Evolutionary conservation across 1,139 yeast genomes (phyloP).

Genomic region (Geotrichum europaeum): DNA sequence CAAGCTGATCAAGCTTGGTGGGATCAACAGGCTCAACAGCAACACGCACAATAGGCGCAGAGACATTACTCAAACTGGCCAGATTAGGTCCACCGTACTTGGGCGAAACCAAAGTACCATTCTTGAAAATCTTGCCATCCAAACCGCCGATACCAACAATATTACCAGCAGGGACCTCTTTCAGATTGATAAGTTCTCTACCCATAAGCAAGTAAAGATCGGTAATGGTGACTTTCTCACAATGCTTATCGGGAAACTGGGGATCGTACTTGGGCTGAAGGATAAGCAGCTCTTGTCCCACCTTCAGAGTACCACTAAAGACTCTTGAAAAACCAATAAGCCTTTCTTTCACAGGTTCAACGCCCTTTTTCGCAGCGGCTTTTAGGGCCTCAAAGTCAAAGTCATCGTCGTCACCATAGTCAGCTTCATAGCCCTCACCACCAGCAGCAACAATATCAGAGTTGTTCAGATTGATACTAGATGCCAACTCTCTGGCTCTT

Average conservation of each 20-base stretch:
- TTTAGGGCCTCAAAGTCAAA: conserved; percentile 21
- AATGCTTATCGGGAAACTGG: conserved; percentile 51
- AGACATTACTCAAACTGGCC: conserved; percentile 58
- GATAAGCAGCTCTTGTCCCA: conserved; percentile 69
- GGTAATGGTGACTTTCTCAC: conserved; percentile 49
- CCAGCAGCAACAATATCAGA: conserved; percentile 32
- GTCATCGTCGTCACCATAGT: conserved; percentile 21
- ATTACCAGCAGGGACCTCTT: conserved; percentile 87
- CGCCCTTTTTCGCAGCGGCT: conserved; percentile 36
- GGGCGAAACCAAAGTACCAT: conserved; percentile 65
- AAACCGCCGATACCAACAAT: conserved; percentile 93
- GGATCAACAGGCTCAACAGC: conserved; percentile 94
- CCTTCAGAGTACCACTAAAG: conserved; percentile 71
- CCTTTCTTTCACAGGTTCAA: conserved; percentile 30
- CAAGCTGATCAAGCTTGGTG: conserved; percentile 66
- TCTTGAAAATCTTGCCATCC: conserved; percentile 73
- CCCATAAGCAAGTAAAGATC: conserved; percentile 88
- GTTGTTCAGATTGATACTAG: conserved; percentile 56
- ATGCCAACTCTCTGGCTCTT: conserved; percentile 50
- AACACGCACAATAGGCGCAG: conserved; percentile 86
- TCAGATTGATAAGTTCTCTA: conserved; percentile 69
- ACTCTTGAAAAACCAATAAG: conserved; percentile 84
- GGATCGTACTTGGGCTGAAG: conserved; percentile 89
- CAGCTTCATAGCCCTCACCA: conserved; percentile 19
- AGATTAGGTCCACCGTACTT: conserved; percentile 54